Base-by-base conservation (phyloP, 179 eudicot genomes). In the Heliamphora pulchella region DNA sequence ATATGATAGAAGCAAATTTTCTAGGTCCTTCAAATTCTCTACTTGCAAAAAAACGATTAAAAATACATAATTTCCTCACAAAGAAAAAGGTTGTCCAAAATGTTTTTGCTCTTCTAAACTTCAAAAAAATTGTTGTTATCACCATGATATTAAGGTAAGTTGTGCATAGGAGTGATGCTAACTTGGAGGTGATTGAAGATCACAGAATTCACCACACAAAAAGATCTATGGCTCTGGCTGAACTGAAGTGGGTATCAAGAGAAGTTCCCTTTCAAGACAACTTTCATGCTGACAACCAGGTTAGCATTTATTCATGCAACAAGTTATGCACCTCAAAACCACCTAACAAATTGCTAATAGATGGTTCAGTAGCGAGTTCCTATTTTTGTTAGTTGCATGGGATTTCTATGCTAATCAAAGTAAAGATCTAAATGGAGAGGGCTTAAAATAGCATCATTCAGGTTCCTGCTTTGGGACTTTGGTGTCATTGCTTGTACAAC, bases 291-390 rank as follows among this genome's bases (percentile, higher is more conserved):
- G 39, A 71, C 75, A n/a, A 48, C 15, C 4, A 71, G n/a, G 58
- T 17, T 47, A 71, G 57, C 15, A 18, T 71, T 22, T 1, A 71
- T 71, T 71, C 75, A 71, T 71, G 22, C 75, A 71, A 44, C 57
- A 48, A 48, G 57, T 31, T 2, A 47, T n/a, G 74, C 4, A 71
- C 22, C 39, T 31, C 51, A 55, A 48, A 71, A 39, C 11, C 47
- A 47, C 58, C 8, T 48, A 71, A 8, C 53, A 46, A 71, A 71
- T 8, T 41, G 2, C 41, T 48, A 71, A 71, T 15, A 73, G 8
- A 59, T 59, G 20, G 46, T 72, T 8, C 14, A 22, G 18, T 31
- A 57, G 64, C 13, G 39, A 55, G 65, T 7, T 57, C 77, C 64
- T 74, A 39, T 46, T 57, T 50, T 55, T 20, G 9, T 31, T 51